Conservation (phyloP, 139 green algal genomes). For the Axilococcus clingmanii region DNA sequence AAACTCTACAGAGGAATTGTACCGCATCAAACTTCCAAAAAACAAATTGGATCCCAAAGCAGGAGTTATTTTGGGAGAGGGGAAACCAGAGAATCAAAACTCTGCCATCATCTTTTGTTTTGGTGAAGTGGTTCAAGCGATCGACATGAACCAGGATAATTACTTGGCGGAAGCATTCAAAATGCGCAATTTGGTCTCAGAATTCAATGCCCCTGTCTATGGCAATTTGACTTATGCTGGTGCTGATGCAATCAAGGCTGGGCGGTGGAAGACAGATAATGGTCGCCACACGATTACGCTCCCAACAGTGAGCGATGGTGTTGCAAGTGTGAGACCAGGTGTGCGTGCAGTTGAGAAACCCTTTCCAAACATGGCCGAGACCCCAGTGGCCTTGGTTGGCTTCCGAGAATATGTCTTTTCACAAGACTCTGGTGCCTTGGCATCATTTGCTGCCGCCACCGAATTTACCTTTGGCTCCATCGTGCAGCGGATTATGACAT, state of each 20-base stretch:
- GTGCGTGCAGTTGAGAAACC: slow-evolving; percentile 7
- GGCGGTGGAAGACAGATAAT: not conserved
- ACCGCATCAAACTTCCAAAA: slow-evolving; percentile 48
- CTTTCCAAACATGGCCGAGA: slow-evolving; percentile 19
- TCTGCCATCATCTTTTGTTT: slow-evolving; percentile 72
- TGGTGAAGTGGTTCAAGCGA: slow-evolving; percentile 60
- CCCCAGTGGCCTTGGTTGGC: slow-evolving; percentile 44
- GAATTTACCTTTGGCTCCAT: slow-evolving; percentile 76
- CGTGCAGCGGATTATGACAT: slow-evolving; percentile 60
- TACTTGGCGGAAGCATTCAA: slow-evolving; percentile 77
- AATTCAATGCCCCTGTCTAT: slow-evolving; percentile 41
- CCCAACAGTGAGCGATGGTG: not conserved
- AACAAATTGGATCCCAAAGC: slow-evolving; percentile 13
- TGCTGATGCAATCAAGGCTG: not conserved
- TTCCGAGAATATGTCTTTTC: slow-evolving; percentile 63
- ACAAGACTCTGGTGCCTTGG: slow-evolving; percentile 55
- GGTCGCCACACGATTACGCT: not conserved
- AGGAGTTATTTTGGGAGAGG: slow-evolving; percentile 62
- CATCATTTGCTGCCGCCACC: slow-evolving; percentile 53
- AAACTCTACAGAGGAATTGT: slow-evolving; percentile 26
- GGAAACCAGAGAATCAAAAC: slow-evolving; percentile 92
- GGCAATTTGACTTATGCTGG: not conserved
- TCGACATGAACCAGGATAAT: slow-evolving; percentile 87
- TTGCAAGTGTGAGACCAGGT: not conserved
- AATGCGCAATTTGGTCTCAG: slow-evolving; percentile 59